Percentiles rank a stretch among this genome's conserved stretches.
phyloP scores from a whole-genome alignment of 2,329 filamentous ascomycete species.

The Nigrograna mackinnonii region DNA sequence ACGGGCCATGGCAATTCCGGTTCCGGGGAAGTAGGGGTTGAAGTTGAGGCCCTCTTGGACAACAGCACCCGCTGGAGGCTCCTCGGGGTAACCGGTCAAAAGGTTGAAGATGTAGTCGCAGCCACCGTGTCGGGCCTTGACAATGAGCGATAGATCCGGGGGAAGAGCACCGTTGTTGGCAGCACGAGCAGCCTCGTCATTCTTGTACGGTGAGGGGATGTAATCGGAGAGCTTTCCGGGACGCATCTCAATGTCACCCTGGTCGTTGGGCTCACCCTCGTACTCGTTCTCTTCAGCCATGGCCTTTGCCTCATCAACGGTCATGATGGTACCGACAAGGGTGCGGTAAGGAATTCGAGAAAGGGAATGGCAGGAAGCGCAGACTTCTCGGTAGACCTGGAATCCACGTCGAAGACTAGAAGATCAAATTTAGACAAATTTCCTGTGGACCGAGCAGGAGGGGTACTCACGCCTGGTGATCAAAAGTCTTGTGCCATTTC shows the following conservation, averaged over 20 bases:
- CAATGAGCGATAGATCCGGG: constrained; percentile 94
- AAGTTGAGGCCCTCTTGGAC: constrained; percentile 95
- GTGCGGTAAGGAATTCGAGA: constrained; percentile 90
- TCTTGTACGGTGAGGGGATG: constrained; percentile 93
- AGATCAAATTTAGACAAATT: constrained; percentile 4
- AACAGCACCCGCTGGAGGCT: constrained; percentile 84
- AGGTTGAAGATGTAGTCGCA: constrained; percentile 98
- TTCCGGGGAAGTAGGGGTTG: constrained; percentile 99
- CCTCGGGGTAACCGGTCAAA: constrained; percentile 96
- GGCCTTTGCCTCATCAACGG: constrained; percentile 96
- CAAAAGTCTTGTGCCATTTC: constrained; percentile 92
- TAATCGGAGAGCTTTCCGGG: constrained; percentile 99
- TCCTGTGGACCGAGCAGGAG: constrained; percentile 1
- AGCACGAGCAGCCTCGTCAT: constrained; percentile 96
- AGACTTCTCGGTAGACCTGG: constrained; percentile 99
- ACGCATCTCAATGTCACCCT: constrained; percentile 98
- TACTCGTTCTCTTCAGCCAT: constrained; percentile 99
- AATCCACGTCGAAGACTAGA: constrained; percentile 93
- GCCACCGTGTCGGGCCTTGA: constrained; percentile 97
- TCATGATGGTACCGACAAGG: constrained; percentile 89
- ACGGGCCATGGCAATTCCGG: constrained; percentile 98
- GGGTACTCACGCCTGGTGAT: constrained; percentile 85
- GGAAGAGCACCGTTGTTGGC: constrained; percentile 98
- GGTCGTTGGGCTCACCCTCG: constrained; percentile 95
- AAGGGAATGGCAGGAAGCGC: constrained; percentile 96